Evolutionary conservation across 2,329 filamentous ascomycete species (phyloP).

Genomic region (Cordyceps javanica): DNA sequence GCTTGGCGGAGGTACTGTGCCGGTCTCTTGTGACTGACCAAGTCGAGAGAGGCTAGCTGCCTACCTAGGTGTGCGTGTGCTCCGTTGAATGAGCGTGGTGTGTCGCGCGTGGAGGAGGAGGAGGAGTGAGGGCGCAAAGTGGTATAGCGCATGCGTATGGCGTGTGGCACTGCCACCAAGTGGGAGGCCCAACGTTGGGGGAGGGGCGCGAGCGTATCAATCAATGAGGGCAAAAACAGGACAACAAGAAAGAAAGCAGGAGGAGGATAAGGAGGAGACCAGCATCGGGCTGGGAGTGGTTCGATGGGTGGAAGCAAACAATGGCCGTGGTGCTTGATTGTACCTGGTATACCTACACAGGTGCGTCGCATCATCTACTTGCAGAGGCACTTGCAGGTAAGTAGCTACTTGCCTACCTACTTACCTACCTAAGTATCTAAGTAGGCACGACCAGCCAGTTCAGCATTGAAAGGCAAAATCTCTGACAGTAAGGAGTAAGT

Average conservation of each 20-base stretch:
- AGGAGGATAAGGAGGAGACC: too few relatives aligned
- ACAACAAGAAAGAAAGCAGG: neutral
- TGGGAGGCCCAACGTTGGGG: neutral
- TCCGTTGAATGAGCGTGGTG: neutral
- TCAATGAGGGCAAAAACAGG: neutral
- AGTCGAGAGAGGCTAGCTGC: neutral
- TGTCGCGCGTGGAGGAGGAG: neutral
- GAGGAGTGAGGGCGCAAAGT: constrained; percentile 3
- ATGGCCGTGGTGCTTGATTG: neutral
- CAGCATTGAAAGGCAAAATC: too few relatives aligned
- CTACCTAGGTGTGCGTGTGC: too few relatives aligned
- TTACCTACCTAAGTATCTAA: too few relatives aligned
- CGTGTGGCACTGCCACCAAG: constrained; percentile 7
- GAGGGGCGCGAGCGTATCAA: constrained; percentile 10
- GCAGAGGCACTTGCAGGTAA: too few relatives aligned
- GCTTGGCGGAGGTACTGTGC: neutral
- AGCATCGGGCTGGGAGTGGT: too few relatives aligned
- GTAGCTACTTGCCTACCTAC: too few relatives aligned
- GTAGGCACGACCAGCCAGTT: too few relatives aligned
- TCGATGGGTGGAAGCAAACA: neutral
- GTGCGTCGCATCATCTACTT: neutral
- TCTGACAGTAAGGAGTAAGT: too few relatives aligned
- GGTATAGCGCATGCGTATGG: constrained; percentile 10
- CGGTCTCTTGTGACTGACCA: too few relatives aligned
- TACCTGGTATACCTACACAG: neutral